Base-by-base conservation (phyloP, 352 stramenopile species). In the Pilasporangium apinafurcum region DNA sequence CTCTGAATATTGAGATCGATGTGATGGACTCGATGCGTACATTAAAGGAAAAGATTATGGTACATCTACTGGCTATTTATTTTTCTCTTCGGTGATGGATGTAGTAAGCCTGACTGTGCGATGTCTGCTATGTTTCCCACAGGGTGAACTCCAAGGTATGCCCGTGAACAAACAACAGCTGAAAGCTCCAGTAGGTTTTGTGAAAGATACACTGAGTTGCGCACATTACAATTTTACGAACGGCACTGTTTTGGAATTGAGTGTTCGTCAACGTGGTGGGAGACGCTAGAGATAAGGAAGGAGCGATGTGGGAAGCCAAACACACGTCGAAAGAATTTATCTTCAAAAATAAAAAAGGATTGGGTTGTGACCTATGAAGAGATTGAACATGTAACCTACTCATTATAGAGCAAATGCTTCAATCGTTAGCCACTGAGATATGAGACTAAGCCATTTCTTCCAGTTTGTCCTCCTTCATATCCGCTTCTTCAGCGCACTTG, bases 161-260 rank as follows among this genome's bases (percentile, higher is more conserved):
- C 91, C 91, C 4, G 56, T 89, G 25, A 97, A 97, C 69, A 98
- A 98, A 59, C 90, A 97, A 65, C 93, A 98, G 64, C 58, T 98
- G 16, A 98, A 97, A 59, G 81, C 78, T 17, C 53, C 82, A 5
- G 68, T 77, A 47, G 91, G 86, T 5, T 98, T 98, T 47, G 67
- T 98, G 44, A 98, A 98, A 58, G 93, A 93, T 45, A 38, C 71
- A 10, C 65, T 91, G 13, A 83, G 51, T 1, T 88, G 74, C 21
- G 81, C 81, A 20, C 81, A 93, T 54, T 93, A 93, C 74, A 93
- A 93, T 52, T 91, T 93, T 44, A 57, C 85, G 34, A 83, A 80
- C 31, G 77, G 67, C 32, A 86, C 76, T 4, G 47, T 59, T 17
- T 46, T 93, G 17, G 78, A 93, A 33, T 55, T 93, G 37, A 93